Evolutionary conservation across 2,329 filamentous ascomycete genomes (phyloP), one percentile per base, ranked within the genome.

Genomic region (Alternaria novae-zelandiae): DNA sequence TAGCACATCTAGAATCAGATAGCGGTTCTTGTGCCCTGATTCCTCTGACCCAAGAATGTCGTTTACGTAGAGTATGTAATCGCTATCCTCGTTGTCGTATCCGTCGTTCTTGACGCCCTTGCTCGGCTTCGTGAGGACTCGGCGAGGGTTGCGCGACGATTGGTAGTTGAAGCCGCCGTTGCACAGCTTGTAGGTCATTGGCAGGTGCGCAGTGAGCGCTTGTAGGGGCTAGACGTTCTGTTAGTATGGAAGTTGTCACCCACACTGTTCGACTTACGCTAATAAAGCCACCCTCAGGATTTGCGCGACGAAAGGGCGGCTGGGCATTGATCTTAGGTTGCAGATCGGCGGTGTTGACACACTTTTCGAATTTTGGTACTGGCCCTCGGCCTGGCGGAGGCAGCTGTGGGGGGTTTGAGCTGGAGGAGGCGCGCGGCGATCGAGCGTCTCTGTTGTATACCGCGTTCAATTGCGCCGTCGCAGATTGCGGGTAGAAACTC

Each of bases 101-200:
- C 96, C 96, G 83, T 99, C 96, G 76, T 99, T 99, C 86, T 99
- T 99, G 66, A 92, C 89, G 13, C 96, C 96, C 83, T 99, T 99
- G 87, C 96, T 98, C 8, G 96, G 96, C 81, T 99, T 99, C 15
- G 96, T 99, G 70, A 99, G 86, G 54, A 99, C 96, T 79, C 96
- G 89, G 66, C 96, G 91, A 43, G 96, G 96, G 77, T 99, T 99
- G 70, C 96, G 89, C 57, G 96, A 97, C 15, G 96, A 97, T 79
- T 99, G 96, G 82, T 99, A 99, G 83, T 99, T 97, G 86, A 99
- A 99, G 74, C 88, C 90, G 4, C 94, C 94, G 79, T 99, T 99
- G 85, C 96, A 99, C 80, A 99, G 98, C 73, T 96, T 91, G 83
- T 99, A 99, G 2, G 96, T 98, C 6, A 94, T 91, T 15, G 96